Evolutionary conservation across 73 alveolate species (phyloP).

Genomic region (Breviolum minutum): DNA sequence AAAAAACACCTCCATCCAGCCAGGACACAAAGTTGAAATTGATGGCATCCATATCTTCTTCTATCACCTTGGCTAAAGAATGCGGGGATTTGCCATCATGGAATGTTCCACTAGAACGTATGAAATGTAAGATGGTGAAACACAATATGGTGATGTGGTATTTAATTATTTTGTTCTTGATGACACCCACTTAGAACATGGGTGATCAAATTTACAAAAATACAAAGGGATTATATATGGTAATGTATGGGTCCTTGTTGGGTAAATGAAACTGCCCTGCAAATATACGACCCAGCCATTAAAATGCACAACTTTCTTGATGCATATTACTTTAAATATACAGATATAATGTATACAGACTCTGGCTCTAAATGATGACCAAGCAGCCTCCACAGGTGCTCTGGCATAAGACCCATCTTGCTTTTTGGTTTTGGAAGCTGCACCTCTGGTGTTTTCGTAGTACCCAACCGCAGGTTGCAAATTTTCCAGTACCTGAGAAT

Average conservation of each 20-base stretch:
- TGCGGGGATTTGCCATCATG: not conserved
- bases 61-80: not conserved
- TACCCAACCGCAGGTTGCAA: not conserved
- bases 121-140: no score
- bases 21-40: not conserved
- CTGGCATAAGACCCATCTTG: not conserved
- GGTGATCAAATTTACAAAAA: not conserved
- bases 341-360: not conserved
- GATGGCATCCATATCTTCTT: not conserved
- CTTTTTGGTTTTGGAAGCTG: not conserved
- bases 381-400: not conserved
- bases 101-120: not conserved
- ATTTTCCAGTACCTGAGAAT: not conserved
- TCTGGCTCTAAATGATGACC: not conserved
- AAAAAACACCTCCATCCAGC: not conserved
- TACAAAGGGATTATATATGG: no score
- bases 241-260: no score
- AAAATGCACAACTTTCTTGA: not conserved
- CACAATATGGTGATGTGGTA: not conserved
- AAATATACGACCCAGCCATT: not conserved
- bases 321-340: no score
- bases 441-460: not conserved
- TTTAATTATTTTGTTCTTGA: not conserved
- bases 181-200: not conserved
- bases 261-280: not conserved